phyloP scores from a whole-genome alignment of 805 yeast genomes.

The Tetrapisispora fleetii region DNA sequence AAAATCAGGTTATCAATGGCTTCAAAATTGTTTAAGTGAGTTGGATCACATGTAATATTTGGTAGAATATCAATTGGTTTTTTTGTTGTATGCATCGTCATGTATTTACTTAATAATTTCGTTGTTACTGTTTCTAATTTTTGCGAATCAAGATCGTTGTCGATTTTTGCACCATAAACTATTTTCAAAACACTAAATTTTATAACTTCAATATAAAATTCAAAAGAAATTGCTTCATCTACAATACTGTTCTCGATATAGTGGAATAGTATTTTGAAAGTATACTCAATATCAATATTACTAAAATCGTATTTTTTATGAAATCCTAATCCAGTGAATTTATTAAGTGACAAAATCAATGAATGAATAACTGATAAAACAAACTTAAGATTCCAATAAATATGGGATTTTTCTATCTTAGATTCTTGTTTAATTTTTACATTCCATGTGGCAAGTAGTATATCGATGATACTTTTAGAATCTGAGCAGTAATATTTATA shows the following conservation, averaged over 20 bases:
- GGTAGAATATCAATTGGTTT: not conserved
- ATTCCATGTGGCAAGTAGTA: constrained; percentile 9
- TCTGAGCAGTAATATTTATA: constrained; percentile 49
- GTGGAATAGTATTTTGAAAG: not conserved
- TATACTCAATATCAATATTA: constrained; percentile 53
- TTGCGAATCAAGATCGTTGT: constrained; percentile 32
- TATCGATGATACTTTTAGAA: constrained; percentile 38
- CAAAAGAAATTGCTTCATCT: not conserved
- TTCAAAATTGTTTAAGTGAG: not conserved
- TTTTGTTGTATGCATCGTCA: too few species aligned
- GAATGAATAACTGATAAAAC: constrained; percentile 65
- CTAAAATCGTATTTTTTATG: constrained; percentile 51
- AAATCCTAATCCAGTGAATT: constrained; percentile 59
- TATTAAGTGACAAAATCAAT: constrained; percentile 45
- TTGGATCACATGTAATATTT: not conserved
- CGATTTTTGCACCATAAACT: constrained; percentile 41
- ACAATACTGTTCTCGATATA: not conserved
- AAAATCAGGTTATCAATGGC: not conserved
- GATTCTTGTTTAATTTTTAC: constrained; percentile 31
- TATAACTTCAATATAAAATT: not conserved
- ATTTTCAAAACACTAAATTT: constrained; percentile 3
- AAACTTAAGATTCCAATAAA: constrained; percentile 28
- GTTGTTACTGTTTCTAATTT: constrained; percentile 3
- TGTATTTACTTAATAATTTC: not conserved
- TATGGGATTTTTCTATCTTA: constrained; percentile 9